phyloP scores from a whole-genome alignment of 208 protist species.

The Perkinsela sp. region DNA sequence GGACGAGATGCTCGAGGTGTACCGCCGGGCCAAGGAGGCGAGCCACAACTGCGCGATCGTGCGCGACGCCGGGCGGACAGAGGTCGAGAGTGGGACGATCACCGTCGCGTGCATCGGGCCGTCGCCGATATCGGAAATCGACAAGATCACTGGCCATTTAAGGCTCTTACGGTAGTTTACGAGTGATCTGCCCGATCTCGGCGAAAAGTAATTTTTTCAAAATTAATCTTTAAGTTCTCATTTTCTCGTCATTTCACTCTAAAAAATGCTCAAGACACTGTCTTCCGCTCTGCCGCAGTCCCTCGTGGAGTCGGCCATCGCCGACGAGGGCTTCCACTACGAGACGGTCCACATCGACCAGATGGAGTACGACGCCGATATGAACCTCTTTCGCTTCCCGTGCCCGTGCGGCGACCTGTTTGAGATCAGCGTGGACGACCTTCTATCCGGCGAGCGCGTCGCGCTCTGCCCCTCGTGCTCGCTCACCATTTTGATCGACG shows the following conservation, averaged over 20 bases:
- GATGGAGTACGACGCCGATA: conserved; percentile 25
- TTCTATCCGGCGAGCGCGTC: conserved; percentile 24
- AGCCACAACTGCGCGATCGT: not conserved
- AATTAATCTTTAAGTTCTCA: too few species aligned
- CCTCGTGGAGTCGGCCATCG: too few species aligned
- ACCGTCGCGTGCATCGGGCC: not conserved
- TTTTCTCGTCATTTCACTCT: too few species aligned
- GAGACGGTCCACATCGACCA: conserved; percentile 48
- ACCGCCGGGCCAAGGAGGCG: not conserved
- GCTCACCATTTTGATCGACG: conserved; percentile 18
- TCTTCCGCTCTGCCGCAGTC: too few species aligned
- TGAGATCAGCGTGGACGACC: conserved; percentile 34
- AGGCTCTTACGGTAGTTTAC: not conserved
- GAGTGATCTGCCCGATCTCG: too few species aligned
- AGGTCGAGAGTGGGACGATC: not conserved
- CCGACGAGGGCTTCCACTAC: conserved; percentile 51
- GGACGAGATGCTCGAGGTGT: not conserved
- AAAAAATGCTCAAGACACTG: too few species aligned
- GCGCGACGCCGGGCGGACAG: not conserved
- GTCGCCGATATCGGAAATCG: not conserved
- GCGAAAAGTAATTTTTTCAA: too few species aligned
- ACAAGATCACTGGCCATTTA: conserved; percentile 2
- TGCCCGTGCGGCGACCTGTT: conserved; percentile 70
- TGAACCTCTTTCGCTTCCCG: conserved; percentile 30
- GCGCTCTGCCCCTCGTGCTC: conserved; percentile 62